These are phyloP conservation scores for Crithidia thermophila DNA, from an alignment of 208 protist species.

Conservation along the genomic window DNA sequence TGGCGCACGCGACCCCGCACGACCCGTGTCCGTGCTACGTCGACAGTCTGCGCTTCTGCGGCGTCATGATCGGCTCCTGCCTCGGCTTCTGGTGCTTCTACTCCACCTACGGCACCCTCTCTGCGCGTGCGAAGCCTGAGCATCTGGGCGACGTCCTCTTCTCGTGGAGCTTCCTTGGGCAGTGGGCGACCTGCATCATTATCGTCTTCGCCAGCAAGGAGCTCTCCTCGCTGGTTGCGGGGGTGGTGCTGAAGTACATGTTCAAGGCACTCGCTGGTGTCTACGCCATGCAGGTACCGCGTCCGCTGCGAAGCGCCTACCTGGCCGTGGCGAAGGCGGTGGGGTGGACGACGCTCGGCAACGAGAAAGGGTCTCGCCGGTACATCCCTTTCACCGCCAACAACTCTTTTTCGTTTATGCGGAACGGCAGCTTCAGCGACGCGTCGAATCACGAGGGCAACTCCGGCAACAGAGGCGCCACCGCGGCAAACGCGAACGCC, in stretches of 20 bases:
- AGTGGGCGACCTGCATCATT: slow-evolving; percentile 50
- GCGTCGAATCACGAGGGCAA: not conserved
- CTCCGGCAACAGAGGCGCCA: not conserved
- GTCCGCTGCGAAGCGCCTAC: slow-evolving; percentile 26
- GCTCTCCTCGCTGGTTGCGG: slow-evolving; percentile 32
- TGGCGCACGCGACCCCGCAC: slow-evolving; percentile 54
- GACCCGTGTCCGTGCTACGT: slow-evolving; percentile 78
- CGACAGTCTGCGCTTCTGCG: slow-evolving; percentile 69
- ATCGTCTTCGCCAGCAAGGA: slow-evolving; percentile 54
- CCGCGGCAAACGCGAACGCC: not conserved
- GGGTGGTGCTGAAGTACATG: slow-evolving; percentile 33
- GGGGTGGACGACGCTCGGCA: slow-evolving; percentile 35
- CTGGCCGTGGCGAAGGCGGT: slow-evolving; percentile 31
- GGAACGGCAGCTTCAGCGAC: not conserved
- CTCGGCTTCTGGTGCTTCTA: slow-evolving; percentile 45
- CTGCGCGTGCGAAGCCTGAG: slow-evolving; percentile 22
- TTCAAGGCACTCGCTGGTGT: slow-evolving; percentile 48
- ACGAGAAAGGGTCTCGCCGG: slow-evolving; percentile 26
- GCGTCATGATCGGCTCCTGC: slow-evolving; percentile 46
- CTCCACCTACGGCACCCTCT: slow-evolving; percentile 29
- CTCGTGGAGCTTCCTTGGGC: slow-evolving; percentile 34
- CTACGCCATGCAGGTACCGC: slow-evolving; percentile 31
- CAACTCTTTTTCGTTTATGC: slow-evolving; percentile 34
- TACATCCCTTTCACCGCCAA: slow-evolving; percentile 36
- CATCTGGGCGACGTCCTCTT: slow-evolving; percentile 28